Percentiles rank a stretch among this genome's conserved stretches.
phyloP scores from a whole-genome alignment of 1,284 basidiomycete species.

The Cystobasidium pallidum region DNA sequence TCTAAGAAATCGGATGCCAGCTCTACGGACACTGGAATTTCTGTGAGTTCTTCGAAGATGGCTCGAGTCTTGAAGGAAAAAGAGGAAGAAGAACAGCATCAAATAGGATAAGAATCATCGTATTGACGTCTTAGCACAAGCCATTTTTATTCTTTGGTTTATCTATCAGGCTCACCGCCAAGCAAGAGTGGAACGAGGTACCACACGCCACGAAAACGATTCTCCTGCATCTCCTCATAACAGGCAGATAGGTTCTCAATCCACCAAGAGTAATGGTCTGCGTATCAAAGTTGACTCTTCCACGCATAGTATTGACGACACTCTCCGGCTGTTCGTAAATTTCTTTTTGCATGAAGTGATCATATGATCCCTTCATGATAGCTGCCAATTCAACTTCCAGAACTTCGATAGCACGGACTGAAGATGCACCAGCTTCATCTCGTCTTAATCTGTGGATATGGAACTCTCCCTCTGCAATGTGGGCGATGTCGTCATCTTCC shows the following conservation, averaged over 20 bases:
- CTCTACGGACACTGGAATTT: conserved; percentile 97
- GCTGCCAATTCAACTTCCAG: conserved; percentile 98
- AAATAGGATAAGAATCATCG: too few species aligned
- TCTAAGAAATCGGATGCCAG: conserved; percentile 98
- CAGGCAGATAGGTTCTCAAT: conserved; percentile 89
- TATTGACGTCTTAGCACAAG: too few species aligned
- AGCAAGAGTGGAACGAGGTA: conserved; percentile 94
- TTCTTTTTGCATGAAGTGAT: conserved; percentile 99
- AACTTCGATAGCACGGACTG: conserved; percentile 96
- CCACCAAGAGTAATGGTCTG: conserved; percentile 92
- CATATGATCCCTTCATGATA: conserved; percentile 99
- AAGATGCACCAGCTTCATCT: conserved; percentile 71
- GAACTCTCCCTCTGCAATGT: conserved; percentile 79
- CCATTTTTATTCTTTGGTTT: too few species aligned
- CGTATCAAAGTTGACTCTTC: conserved; percentile 97
- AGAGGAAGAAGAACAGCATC: too few species aligned
- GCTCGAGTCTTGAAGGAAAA: conserved; percentile 81
- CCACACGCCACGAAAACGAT: conserved; percentile 98
- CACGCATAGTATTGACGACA: conserved; percentile 99
- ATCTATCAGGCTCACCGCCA: conserved; percentile 68
- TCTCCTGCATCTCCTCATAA: conserved; percentile 90
- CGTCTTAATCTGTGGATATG: conserved; percentile 72
- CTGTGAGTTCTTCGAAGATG: conserved; percentile 98
- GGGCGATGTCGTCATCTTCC: conserved; percentile 98
- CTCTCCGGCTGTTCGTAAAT: conserved; percentile 99